A percentile compares a stretch with the other conserved stretches of the same genome.
phyloP scores from a whole-genome alignment of 1,139 yeast genomes.

The Yamadazyma mexicana region DNA sequence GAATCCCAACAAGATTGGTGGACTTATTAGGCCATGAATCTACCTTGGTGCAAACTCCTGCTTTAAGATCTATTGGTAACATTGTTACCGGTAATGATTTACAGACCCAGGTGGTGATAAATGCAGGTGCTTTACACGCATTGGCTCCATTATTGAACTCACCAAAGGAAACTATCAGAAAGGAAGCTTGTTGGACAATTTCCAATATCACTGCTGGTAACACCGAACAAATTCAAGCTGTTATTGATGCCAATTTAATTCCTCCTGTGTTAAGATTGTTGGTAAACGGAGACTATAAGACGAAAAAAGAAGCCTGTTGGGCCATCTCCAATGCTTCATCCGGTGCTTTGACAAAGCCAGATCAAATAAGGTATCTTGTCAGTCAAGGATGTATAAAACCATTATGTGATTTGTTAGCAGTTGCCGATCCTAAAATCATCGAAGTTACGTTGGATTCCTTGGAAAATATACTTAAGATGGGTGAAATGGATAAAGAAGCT shows the following conservation, averaged over 20 bases:
- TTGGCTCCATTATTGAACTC: slow-evolving; percentile 78
- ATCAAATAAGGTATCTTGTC: slow-evolving; percentile 89
- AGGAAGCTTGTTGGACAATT: slow-evolving; percentile 98
- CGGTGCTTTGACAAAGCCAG: slow-evolving; percentile 91
- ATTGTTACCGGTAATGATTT: slow-evolving; percentile 95
- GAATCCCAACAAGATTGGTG: slow-evolving; percentile 92
- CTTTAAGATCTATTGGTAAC: slow-evolving; percentile 95
- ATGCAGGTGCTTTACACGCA: slow-evolving; percentile 88
- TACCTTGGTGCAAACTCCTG: slow-evolving; percentile 92
- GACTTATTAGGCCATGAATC: slow-evolving; percentile 84
- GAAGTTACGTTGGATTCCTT: slow-evolving; percentile 95
- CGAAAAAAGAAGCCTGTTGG: slow-evolving; percentile 99
- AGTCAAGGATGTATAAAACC: slow-evolving; percentile 97
- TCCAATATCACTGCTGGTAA: slow-evolving; percentile 98
- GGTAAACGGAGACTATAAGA: slow-evolving; percentile 85
- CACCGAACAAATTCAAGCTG: slow-evolving; percentile 93
- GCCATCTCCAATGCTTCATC: slow-evolving; percentile 97
- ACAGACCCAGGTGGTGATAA: slow-evolving; percentile 93
- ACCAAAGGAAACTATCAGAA: slow-evolving; percentile 87
- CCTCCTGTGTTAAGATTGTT: slow-evolving; percentile 89
- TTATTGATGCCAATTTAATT: slow-evolving; percentile 87
- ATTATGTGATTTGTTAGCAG: slow-evolving; percentile 83
- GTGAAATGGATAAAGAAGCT: slow-evolving; percentile 87
- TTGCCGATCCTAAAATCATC: slow-evolving; percentile 87
- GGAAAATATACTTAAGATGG: slow-evolving; percentile 90